Evolutionary conservation across 2,329 filamentous ascomycete species (phyloP).

Genomic region (Trichoderma afroharzianum): DNA sequence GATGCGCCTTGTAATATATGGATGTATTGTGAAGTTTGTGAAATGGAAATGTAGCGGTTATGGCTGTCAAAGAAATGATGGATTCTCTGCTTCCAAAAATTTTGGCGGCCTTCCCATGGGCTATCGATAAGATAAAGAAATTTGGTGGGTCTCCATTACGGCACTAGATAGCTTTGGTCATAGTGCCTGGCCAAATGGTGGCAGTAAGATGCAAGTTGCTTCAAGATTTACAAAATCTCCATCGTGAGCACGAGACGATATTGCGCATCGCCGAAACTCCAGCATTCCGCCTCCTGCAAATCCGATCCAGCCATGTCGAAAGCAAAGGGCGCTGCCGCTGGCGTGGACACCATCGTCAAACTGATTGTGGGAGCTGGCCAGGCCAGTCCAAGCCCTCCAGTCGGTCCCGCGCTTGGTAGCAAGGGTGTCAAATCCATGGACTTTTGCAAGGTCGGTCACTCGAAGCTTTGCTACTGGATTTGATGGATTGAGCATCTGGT

Average conservation of each 20-base stretch:
- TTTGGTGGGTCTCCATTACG: neutral
- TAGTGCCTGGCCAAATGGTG: neutral
- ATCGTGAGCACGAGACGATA: constrained; percentile 4
- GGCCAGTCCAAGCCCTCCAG: constrained; percentile 89
- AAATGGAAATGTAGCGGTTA: neutral
- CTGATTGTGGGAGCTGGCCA: constrained; percentile 96
- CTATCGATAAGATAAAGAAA: constrained; percentile 14
- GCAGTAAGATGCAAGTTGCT: neutral
- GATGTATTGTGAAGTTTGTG: neutral
- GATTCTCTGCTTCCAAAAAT: constrained; percentile 20
- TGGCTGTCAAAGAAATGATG: neutral
- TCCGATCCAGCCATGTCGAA: constrained; percentile 49
- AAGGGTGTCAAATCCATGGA: constrained; percentile 99
- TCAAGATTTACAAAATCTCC: constrained; percentile 26
- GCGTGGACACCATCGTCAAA: constrained; percentile 78
- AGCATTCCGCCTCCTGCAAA: constrained; percentile 18
- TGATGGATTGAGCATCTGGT: neutral
- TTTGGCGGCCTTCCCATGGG: constrained; percentile 26
- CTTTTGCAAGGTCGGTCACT: constrained; percentile 80
- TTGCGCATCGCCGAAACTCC: constrained; percentile 7
- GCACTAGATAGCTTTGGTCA: neutral
- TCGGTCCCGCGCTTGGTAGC: constrained; percentile 91
- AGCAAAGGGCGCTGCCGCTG: constrained; percentile 37
- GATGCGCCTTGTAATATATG: neutral
- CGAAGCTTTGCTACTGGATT: neutral